These are phyloP conservation scores for Musa troglodytarum DNA, from an alignment of 176 grass and related monocot genomes.

Conservation along the genomic window DNA sequence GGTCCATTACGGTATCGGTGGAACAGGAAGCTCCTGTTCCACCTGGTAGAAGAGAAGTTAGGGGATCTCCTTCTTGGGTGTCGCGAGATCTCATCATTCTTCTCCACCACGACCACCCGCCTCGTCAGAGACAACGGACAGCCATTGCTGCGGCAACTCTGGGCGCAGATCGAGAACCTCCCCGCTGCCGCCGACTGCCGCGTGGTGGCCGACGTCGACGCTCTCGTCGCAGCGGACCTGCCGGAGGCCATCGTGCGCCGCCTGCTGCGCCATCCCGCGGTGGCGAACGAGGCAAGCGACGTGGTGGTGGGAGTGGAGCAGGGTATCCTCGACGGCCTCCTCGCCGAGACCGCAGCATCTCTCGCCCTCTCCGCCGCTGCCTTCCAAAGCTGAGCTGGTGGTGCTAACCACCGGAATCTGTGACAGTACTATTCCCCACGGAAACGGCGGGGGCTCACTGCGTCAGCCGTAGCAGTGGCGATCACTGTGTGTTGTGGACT, in stretches of 20 bases:
- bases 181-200: slow-evolving; percentile 41
- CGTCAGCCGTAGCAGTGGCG: too few relatives aligned
- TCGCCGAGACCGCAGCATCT: slow-evolving; percentile 37
- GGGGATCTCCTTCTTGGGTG: not conserved
- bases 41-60: slow-evolving; percentile 48
- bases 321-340: slow-evolving; percentile 41
- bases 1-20: slow-evolving; percentile 45
- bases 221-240: slow-evolving; percentile 47
- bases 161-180: slow-evolving; percentile 31
- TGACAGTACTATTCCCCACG: too few relatives aligned
- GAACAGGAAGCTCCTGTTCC: slow-evolving; percentile 89
- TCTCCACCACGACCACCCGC: not conserved
- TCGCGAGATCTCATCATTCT: too few relatives aligned
- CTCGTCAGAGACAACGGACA: not conserved
- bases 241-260: slow-evolving; percentile 8
- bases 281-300: slow-evolving; percentile 31
- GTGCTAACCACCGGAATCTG: too few relatives aligned
- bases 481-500: too few relatives aligned
- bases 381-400: too few relatives aligned
- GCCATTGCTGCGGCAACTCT: slow-evolving; percentile 32
- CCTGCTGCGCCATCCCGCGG: slow-evolving; percentile 29
- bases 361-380: not conserved
- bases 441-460: too few relatives aligned
- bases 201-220: slow-evolving; percentile 62
- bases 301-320: slow-evolving; percentile 48